phyloP scores from a whole-genome alignment of 306 rosid genomes.

The Vachellia pachyceras region DNA sequence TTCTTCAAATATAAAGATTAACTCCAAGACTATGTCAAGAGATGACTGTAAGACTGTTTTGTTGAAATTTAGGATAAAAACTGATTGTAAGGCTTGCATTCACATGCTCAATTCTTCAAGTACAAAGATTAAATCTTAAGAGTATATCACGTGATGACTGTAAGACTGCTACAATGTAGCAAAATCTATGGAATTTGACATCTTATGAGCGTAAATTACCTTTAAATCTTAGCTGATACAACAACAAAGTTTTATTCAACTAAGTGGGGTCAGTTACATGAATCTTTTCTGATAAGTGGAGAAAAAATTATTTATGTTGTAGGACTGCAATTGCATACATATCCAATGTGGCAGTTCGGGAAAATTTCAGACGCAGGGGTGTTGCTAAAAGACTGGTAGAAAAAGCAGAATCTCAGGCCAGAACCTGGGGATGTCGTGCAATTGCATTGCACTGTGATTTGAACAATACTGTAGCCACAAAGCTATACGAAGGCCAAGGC shows the following conservation, averaged over 20 bases:
- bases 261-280: neutral
- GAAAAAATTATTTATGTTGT: slow-evolving; percentile 19
- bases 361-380: slow-evolving; percentile 79
- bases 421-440: slow-evolving; percentile 91
- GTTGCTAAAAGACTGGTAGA: slow-evolving; percentile 79
- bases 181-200: neutral
- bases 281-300: slow-evolving; percentile 3
- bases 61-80: neutral
- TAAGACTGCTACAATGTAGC: neutral
- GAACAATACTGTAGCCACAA: slow-evolving; percentile 76
- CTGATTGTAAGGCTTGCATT: neutral
- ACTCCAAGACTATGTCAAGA: neutral
- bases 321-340: slow-evolving; percentile 97
- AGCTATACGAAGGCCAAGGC: slow-evolving; percentile 82
- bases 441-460: slow-evolving; percentile 91
- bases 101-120: neutral
- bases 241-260: too few species aligned
- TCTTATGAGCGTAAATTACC: neutral
- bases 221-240: too few species aligned
- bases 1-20: neutral
- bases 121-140: neutral
- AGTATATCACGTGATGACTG: neutral
- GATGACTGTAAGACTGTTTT: neutral
- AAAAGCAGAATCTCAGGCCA: slow-evolving; percentile 89
- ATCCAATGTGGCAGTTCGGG: slow-evolving; percentile 96